phyloP scores from a whole-genome alignment of 148 eudicot species.

The Camellia sinensis region DNA sequence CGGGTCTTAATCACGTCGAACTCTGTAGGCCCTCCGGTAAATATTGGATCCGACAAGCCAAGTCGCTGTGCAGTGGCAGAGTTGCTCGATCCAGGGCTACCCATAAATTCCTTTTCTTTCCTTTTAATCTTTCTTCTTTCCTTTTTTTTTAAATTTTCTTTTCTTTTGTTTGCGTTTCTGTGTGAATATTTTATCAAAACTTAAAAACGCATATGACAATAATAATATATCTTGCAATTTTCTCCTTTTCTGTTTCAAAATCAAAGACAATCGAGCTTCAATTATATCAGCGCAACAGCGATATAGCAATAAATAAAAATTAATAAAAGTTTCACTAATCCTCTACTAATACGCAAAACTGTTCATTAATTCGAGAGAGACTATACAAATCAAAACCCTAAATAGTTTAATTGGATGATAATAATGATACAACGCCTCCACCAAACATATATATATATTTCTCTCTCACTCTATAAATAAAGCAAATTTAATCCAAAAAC shows the following conservation, averaged over 20 bases:
- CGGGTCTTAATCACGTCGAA: conserved; percentile 21
- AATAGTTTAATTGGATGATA: neutral
- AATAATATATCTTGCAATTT: neutral
- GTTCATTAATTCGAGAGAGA: conserved; percentile 12
- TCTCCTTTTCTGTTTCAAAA: neutral
- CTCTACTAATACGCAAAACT: neutral
- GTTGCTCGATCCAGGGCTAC: conserved; percentile 9
- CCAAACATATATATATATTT: too few relatives aligned
- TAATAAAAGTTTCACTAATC: neutral
- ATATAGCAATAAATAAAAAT: neutral
- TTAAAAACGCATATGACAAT: neutral
- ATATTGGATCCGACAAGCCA: conserved; percentile 26
- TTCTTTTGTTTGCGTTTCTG: neutral
- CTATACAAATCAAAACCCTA: conserved; percentile 6
- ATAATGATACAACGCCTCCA: too few relatives aligned
- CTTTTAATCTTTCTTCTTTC: neutral
- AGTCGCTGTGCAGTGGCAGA: conserved; percentile 1
- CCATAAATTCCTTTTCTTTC: conserved; percentile 7
- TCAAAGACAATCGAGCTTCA: neutral
- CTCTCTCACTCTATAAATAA: too few relatives aligned
- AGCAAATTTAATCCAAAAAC: too few relatives aligned
- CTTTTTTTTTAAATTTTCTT: neutral
- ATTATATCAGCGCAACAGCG: neutral
- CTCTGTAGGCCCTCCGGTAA: conserved; percentile 22
- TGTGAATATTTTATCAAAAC: neutral